Base-by-base conservation (phyloP, 306 rosid genomes). In the Gastrolobium villosum region DNA sequence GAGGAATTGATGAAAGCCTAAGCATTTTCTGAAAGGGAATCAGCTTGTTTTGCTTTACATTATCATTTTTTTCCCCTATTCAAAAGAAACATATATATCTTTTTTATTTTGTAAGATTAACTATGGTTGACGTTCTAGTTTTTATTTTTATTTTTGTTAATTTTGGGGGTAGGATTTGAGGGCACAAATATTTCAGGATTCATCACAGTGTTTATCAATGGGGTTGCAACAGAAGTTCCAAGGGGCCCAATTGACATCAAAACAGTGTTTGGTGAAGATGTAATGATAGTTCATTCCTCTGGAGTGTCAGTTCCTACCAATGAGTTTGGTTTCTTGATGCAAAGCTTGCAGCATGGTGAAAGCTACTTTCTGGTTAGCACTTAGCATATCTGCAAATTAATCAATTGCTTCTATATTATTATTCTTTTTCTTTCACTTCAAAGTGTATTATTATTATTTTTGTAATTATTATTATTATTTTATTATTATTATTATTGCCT, bases 201-300 rank as follows among this genome's bases (percentile, higher is more conserved):
- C 70, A 88, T 88, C 79, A 88, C 89, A 8, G 97, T 95, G 75
- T 89, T 91, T 74, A 88, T 95, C 52, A 95, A 95, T 85, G 99
- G 97, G 15, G 74, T 91, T 71, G 83, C 90, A 43, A 91, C 94
- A 65, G 96, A 95, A 79, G 66, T 93, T 61, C 89, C 90, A 72
- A 89, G 85, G 20, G 99, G 96, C 2, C 83, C 89, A 50, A 54
- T 95, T 15, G 90, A 95, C 74, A 62, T 87, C 54, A 95, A 85
- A 69, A 64, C 93, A 28, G 49, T 85, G 88, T 95, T 89, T 81
- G 96, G 97, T 13, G 26, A 20, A 20, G 93, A 91, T 66, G 80
- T 85, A 13, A 76, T 88, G 65, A 78, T 95, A 81, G 85, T 95
- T 79, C 93, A 95, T 81, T 88, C 94, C 70, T 89, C 99, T 10